Conservation (phyloP, 1,284 basidiomycete species). For the Rhodotorula mucilaginosa region DNA sequence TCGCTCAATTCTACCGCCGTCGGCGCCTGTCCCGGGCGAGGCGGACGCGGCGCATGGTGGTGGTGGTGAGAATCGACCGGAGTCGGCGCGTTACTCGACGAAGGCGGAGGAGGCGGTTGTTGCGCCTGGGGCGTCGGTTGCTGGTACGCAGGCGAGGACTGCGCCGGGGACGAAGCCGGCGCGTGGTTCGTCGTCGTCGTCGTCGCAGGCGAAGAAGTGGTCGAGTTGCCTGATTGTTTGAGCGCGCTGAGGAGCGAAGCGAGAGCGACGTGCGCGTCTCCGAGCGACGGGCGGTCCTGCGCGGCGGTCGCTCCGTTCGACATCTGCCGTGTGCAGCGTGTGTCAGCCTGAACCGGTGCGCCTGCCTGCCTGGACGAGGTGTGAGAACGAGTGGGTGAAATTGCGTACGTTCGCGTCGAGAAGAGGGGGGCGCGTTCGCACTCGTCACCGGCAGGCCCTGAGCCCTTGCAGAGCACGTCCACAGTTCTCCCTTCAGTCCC, state of each 20-base stretch:
- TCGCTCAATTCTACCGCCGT: constrained; percentile 6
- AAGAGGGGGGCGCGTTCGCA: neutral
- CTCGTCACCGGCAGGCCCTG: too few relatives aligned
- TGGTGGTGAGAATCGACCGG: neutral
- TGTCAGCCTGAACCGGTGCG: neutral
- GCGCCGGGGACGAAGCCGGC: neutral
- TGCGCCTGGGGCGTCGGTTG: neutral
- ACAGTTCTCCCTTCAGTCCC: too few relatives aligned
- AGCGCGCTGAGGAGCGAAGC: constrained; percentile 9
- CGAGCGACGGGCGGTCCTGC: neutral
- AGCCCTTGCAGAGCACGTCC: too few relatives aligned
- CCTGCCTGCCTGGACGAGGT: too few relatives aligned
- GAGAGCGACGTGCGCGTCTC: constrained; percentile 11
- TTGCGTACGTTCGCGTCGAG: constrained; percentile 5
- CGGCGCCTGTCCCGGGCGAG: neutral
- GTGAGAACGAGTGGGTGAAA: neutral
- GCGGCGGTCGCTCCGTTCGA: neutral
- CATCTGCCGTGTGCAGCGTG: neutral
- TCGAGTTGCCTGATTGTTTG: neutral
- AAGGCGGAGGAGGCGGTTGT: neutral
- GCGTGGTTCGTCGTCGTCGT: neutral
- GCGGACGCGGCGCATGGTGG: neutral
- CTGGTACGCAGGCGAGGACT: constrained; percentile 1
- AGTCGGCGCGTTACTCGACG: neutral
- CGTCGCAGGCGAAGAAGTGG: neutral